Base-by-base conservation (phyloP, 179 eudicot species). In the Camellia oleifera region DNA sequence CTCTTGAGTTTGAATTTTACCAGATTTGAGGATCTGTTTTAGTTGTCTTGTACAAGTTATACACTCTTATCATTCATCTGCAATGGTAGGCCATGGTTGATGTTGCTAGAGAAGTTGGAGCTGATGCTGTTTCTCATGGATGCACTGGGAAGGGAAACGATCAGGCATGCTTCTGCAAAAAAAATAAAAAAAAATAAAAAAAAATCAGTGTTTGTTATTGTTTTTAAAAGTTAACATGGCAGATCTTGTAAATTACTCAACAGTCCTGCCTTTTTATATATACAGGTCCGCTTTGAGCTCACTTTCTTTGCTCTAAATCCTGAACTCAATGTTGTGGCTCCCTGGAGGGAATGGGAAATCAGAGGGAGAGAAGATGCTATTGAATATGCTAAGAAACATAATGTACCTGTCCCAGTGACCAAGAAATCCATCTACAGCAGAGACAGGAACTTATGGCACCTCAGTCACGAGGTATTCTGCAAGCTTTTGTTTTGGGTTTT, bases 281-380 rank as follows among this genome's bases (percentile, higher is more conserved):
- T 79, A 42, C 85, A 95, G 99, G 99, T 93, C 58, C 97, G 99
- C 3, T 95, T 95, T 86, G 99, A 93, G 93, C 98, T 91, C 61
- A 92, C 98, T 40, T 95, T 95, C 86, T 95, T 91, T 83, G 97
- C 97, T 77, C 87, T 95, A 32, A 91, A 93, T 82, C 99, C 99
- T 50, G 90, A 92, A 54, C 93, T 95, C 70, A 91, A 89, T 75
- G 97, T 93, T 78, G 98, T 95, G 78, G 99, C 95, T 79, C 98
- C 99, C 62, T 94, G 98, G 98, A 95, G 99, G 88, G 98, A 93
- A 83, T 95, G 98, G 98, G 97, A 95, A 48, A 95, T 95, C 77
- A 87, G 73, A 20, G 99, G 99, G 71, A 87, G 99, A 80, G 99
- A 95, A 88, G 99, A 95, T 85, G 98, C 99, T 50, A 92, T 95